Evolutionary conservation across 441 rosid species (phyloP), one percentile per base, ranked within the genome.

Genomic region (Populus tomentosa): DNA sequence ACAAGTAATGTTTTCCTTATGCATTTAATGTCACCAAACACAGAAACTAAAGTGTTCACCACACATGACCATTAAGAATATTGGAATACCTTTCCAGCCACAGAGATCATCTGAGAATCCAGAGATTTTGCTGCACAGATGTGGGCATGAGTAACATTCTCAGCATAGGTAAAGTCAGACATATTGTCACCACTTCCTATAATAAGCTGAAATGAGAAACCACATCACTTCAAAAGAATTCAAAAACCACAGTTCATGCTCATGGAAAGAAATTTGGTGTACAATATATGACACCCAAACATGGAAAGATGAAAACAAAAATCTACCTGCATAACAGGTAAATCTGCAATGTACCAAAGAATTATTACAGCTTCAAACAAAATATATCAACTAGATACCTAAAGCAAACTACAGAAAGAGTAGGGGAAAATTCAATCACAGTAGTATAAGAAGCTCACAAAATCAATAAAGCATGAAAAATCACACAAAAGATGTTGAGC

Each of bases 101-200:
- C 97, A 84, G 83, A 87, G 73, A 90, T 86, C 79, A 75, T 82
- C 72, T 75, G 86, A 62, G 92, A 85, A 85, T 88, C 94, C 85
- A 95, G 80, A 77, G 98, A 92, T 86, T 90, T 90, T 68, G 78
- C 88, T 18, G 94, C 94, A 75, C 95, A 91, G 67, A 95, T 84
- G 82, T 90, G 91, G 71, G 99, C 98, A 88, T 89, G 97, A 74
- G 85, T 82, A 71, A 90, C 97, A 85, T 94, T 94, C 85, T 94
- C 98, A 76, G 74, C 86, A 87, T 87, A 94, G 76, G 92, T 94
- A 80, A 95, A 95, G 87, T 95, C 98, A 0, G 94, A 91, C 89
- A 88, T 78, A 83, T 91, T 95, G 84, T 88, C 97, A 84, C 95
- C 94, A 69, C 79, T 84, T 79, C 97, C 98, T 79, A 87, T 62